Percentiles rank a stretch among this genome's conserved stretches.
These are phyloP conservation scores for Artemisia argyi DNA, from an alignment of 129 eudicot species.

Conservation along the genomic window DNA sequence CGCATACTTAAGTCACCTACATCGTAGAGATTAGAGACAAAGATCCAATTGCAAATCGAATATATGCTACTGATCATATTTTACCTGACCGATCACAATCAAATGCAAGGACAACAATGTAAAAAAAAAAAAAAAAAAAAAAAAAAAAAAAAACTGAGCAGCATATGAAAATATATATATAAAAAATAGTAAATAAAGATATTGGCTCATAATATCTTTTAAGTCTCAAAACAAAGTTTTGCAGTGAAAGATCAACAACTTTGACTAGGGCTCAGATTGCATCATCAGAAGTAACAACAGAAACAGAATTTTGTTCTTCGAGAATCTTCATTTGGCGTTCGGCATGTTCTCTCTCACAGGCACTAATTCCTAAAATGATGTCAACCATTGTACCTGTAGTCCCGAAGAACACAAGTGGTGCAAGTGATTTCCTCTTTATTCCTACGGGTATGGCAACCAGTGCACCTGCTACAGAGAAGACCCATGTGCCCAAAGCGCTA, in stretches of 20 bases:
- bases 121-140: no score
- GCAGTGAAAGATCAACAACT: constrained; percentile 12
- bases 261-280: constrained; percentile 22
- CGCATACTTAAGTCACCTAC: no score
- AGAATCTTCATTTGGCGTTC: constrained; percentile 88
- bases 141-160: not conserved
- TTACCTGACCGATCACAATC: no score
- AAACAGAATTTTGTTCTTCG: constrained; percentile 51
- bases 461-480: constrained; percentile 95
- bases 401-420: constrained; percentile 94
- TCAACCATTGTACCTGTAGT: constrained; percentile 99
- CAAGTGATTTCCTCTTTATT: constrained; percentile 85
- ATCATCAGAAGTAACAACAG: constrained; percentile 34
- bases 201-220: not conserved
- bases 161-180: not conserved
- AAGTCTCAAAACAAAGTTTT: constrained; percentile 15
- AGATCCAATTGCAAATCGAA: no score
- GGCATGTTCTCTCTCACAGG: constrained; percentile 94
- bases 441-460: constrained; percentile 94
- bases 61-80: no score
- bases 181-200: no score
- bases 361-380: constrained; percentile 89
- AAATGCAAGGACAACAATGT: not conserved
- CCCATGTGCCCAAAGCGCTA: constrained; percentile 99
- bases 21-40: no score